Base-by-base conservation (phyloP, 306 rosid species). In the Gleditsia sinensis region DNA sequence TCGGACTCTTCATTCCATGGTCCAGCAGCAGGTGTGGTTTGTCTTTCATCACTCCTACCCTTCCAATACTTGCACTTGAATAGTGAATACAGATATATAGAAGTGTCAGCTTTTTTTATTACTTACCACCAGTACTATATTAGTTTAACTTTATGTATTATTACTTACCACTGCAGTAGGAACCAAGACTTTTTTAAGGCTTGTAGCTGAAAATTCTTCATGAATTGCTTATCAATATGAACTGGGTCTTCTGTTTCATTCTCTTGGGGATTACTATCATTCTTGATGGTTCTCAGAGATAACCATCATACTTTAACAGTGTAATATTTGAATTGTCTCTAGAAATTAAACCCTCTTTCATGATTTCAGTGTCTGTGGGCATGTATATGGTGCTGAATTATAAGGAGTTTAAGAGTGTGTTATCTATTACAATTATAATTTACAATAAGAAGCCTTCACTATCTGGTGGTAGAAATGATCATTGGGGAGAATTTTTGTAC, bases 1-100 rank as follows among this genome's bases (percentile, higher is more conserved):
- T 69, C 94, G 94, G 40, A 81, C 90, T 59, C 86, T 90, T 83
- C 98, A 90, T 80, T 80, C 88, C 55, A 77, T 92, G 42, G 96
- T 88, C 75, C 91, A 88, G 68, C 77, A 88, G 82, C 88, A 90
- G 94, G 98, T 90, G 43, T 37, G 25, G 57, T 3, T 75, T 56
- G 30, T 28, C 49, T 67, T 81, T 76, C 25, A 49, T 66, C 80
- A 12, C 50, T 58, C 70, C 48, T 32, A 37, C 51, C 59, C 56
- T 43, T 40, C 57, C 17, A 37, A 12, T 25, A 71, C 23, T 23
- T 37, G 33, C 64, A 42, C 73, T 17, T 51, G 36, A 11, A 4
- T 21, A 53, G 28, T 50, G 25, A 6, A 17, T 50, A 28, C 64
- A 30, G 37, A 28, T 27, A 58, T 13, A 28, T 27, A 6, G 45